Conservation (phyloP, 305 asterid species). For the Ilex paraguariensis region DNA sequence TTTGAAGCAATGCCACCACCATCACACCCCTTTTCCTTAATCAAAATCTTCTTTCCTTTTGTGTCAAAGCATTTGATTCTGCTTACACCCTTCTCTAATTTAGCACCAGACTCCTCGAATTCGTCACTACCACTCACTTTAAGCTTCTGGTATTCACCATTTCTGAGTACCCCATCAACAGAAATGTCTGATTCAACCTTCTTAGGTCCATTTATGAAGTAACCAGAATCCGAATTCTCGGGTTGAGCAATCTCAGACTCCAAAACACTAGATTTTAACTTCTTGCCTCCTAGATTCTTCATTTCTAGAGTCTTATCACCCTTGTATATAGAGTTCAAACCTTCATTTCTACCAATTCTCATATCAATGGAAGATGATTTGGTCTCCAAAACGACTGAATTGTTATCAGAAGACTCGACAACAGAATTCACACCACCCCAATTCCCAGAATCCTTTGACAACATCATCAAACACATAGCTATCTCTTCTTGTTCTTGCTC, state of each 20-base stretch:
- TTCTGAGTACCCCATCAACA: constrained; percentile 20
- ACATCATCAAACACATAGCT: constrained; percentile 62
- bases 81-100: not conserved
- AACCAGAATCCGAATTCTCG: constrained; percentile 56
- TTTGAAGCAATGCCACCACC: constrained; percentile 13
- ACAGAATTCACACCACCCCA: constrained; percentile 37
- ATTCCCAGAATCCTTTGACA: constrained; percentile 50
- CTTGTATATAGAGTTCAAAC: constrained; percentile 8
- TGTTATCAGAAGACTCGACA: constrained; percentile 56
- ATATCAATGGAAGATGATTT: constrained; percentile 48
- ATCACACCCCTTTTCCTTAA: not conserved
- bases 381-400: constrained; percentile 46
- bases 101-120: not conserved
- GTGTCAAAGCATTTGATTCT: constrained; percentile 4
- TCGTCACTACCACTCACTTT: not conserved
- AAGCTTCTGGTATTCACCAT: constrained; percentile 8
- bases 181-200: constrained; percentile 47
- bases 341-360: constrained; percentile 25
- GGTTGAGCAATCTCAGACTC: constrained; percentile 16
- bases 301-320: not conserved
- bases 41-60: not conserved
- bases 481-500: constrained; percentile 60
- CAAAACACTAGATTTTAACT: constrained; percentile 24
- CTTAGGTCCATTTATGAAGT: constrained; percentile 46
- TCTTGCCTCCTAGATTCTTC: constrained; percentile 21